Evolutionary conservation across 371 early-diverging fungal species (phyloP).

Genomic region (Rhizomucor miehei): DNA sequence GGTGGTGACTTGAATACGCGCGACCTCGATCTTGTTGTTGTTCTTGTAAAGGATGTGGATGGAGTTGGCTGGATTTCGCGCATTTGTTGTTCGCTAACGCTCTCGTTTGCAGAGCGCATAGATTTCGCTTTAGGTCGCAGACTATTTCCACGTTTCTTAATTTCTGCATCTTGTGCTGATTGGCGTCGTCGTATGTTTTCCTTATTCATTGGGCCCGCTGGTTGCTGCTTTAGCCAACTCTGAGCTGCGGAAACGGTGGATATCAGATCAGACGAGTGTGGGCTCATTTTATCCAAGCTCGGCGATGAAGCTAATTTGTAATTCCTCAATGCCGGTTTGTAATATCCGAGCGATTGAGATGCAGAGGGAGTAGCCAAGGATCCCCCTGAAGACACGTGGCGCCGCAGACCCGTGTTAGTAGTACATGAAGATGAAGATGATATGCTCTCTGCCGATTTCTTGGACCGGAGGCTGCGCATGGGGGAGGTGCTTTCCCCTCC

Average conservation of each 20-base stretch:
- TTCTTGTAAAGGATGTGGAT: neutral
- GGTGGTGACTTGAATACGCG: constrained; percentile 20
- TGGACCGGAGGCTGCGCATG: too few relatives aligned
- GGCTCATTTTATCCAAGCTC: neutral
- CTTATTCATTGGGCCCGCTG: neutral
- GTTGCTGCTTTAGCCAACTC: constrained; percentile 2
- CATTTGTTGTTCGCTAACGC: neutral
- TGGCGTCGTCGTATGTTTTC: neutral
- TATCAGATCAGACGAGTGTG: neutral
- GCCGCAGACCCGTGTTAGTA: too few relatives aligned
- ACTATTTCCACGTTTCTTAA: neutral
- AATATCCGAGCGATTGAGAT: neutral
- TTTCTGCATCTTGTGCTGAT: neutral
- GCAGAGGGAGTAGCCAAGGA: neutral
- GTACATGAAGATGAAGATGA: too few relatives aligned
- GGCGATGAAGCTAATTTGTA: too few relatives aligned
- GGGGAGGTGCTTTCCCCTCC: too few relatives aligned
- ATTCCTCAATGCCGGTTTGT: too few relatives aligned
- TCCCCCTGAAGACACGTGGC: too few relatives aligned
- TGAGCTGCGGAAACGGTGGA: constrained; percentile 2
- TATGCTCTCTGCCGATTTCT: too few relatives aligned
- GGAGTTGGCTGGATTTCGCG: neutral
- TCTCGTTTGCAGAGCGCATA: neutral
- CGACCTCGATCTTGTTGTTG: constrained; percentile 10
- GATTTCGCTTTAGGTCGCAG: constrained; percentile 9